Evolutionary conservation across 1,139 yeast genomes (phyloP).

Genomic region (Magnusiomyces magnusii): DNA sequence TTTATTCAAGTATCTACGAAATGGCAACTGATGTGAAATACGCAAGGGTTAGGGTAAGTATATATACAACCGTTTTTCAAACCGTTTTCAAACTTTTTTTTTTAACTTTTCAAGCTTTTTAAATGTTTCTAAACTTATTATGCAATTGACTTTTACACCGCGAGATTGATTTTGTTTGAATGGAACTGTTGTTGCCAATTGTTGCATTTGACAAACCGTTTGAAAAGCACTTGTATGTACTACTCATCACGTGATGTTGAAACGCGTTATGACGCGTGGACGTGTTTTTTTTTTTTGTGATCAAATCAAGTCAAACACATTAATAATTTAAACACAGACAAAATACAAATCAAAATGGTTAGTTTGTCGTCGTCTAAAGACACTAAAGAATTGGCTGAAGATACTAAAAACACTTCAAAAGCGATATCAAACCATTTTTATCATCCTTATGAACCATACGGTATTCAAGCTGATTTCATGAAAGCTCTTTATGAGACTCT

Average conservation of each 20-base stretch:
- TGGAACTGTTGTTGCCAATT: background rate
- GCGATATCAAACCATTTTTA: slow-evolving; percentile 33
- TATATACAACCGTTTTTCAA: too few species aligned
- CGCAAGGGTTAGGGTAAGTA: too few species aligned
- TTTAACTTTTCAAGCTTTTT: too few species aligned
- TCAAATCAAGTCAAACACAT: background rate
- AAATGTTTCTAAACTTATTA: too few species aligned
- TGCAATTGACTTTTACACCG: too few species aligned
- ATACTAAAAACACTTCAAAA: background rate
- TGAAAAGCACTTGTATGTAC: background rate
- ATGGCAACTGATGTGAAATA: too few species aligned
- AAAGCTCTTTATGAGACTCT: slow-evolving; percentile 58
- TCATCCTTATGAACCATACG: slow-evolving; percentile 81
- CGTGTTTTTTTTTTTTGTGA: background rate
- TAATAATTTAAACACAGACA: background rate
- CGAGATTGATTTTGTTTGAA: too few species aligned
- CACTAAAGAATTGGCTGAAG: background rate
- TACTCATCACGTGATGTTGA: background rate
- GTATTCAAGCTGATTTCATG: slow-evolving; percentile 75
- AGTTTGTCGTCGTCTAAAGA: background rate
- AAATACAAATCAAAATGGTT: background rate
- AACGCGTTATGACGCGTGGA: background rate
- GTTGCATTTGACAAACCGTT: too few species aligned
- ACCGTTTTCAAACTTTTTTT: too few species aligned
- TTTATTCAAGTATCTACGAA: too few species aligned